Conservation (phyloP, 2,329 filamentous ascomycete genomes). For the Fusarium subtropicale region DNA sequence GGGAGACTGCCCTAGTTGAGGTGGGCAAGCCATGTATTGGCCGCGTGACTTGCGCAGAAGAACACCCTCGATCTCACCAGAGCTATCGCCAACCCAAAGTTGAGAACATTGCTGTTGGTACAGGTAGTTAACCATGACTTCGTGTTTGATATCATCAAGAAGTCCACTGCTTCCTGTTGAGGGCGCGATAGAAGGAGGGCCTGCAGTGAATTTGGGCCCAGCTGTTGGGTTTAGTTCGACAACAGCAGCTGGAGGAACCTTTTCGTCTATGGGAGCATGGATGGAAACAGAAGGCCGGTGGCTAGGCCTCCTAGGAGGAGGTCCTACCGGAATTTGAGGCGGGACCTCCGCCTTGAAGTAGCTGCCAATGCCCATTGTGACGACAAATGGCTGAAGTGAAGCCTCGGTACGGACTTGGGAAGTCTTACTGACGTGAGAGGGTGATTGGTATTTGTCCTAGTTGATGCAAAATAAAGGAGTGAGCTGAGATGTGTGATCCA, state of each 20-base stretch:
- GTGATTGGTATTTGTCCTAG: not conserved
- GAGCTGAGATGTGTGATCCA: not conserved
- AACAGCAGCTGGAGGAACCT: conserved; percentile 51
- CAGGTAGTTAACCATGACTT: conserved; percentile 86
- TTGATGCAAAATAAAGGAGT: not conserved
- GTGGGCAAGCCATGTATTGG: conserved; percentile 79
- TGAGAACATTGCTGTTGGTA: conserved; percentile 82
- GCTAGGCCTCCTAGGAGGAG: conserved; percentile 32
- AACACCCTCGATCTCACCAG: conserved; percentile 77
- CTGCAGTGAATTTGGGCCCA: conserved; percentile 61
- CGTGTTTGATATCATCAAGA: conserved; percentile 79
- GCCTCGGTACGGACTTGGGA: not conserved
- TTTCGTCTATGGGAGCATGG: conserved; percentile 52
- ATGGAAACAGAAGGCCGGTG: conserved; percentile 41
- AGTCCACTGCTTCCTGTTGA: conserved; percentile 63
- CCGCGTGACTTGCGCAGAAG: conserved; percentile 75
- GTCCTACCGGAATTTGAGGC: conserved; percentile 29
- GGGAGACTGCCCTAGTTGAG: conserved; percentile 69
- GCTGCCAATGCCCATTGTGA: conserved; percentile 68
- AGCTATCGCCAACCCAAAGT: conserved; percentile 78
- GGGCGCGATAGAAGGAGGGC: conserved; percentile 65
- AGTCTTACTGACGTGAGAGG: not conserved
- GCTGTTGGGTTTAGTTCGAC: conserved; percentile 61
- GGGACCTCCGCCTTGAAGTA: conserved; percentile 68
- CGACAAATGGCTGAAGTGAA: not conserved